phyloP scores from a whole-genome alignment of 768 basidiomycete species.

The Paxillus rubicundulus region DNA sequence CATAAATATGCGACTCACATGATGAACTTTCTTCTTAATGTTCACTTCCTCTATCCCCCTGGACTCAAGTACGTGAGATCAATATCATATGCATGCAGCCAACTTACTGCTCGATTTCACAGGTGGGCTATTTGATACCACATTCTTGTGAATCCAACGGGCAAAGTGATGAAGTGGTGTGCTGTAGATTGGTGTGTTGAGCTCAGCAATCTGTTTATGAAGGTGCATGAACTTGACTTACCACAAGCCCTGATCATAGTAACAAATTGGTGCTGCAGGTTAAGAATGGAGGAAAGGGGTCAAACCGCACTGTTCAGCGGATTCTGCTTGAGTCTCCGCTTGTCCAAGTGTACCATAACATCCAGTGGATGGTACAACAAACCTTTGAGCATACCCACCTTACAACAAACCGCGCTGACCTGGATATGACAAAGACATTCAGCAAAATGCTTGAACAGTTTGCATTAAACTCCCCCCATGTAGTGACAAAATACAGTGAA shows the following conservation, averaged over 20 bases:
- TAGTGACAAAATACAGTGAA: too few relatives aligned
- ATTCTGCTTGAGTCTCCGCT: conserved; percentile 36
- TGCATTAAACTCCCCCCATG: neutral
- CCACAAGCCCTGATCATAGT: neutral
- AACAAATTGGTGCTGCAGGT: conserved; percentile 14
- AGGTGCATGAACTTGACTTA: conserved; percentile 25
- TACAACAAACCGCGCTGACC: conserved; percentile 25
- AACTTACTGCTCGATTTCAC: neutral
- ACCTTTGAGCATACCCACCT: conserved; percentile 21
- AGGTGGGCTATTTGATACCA: conserved; percentile 22
- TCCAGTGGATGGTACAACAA: conserved; percentile 5
- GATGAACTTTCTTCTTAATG: conserved; percentile 23
- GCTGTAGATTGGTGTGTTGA: conserved; percentile 41
- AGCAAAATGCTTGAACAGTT: conserved; percentile 1
- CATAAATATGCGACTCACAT: conserved; percentile 34
- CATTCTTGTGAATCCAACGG: conserved; percentile 36
- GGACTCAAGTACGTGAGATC: conserved; percentile 2
- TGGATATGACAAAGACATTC: conserved; percentile 30
- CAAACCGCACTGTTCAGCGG: conserved; percentile 31
- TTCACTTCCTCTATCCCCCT: conserved; percentile 25
- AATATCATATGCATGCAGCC: neutral
- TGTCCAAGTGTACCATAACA: conserved; percentile 32
- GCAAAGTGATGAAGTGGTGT: conserved; percentile 28
- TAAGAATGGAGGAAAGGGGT: conserved; percentile 34
- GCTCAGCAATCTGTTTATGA: conserved; percentile 41